Evolutionary conservation across 306 rosid genomes (phyloP), one percentile per base, ranked within the genome.

Genomic region (Trifolium pratense): DNA sequence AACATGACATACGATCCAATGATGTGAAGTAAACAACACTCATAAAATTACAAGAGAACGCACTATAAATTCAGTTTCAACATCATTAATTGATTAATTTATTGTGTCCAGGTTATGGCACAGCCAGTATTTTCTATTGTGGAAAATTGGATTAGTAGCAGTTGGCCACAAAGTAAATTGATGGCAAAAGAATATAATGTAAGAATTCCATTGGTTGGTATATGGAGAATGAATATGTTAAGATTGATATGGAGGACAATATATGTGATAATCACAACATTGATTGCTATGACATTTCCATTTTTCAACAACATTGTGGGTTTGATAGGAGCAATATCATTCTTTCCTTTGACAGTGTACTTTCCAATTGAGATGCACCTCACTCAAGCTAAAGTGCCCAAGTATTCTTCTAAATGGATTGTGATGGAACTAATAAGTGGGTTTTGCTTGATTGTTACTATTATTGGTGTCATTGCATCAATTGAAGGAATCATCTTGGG

Each of bases 281-380:
- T 63, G 23, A 0, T 80, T 15, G 87, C 90, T 7, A 83, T 84
- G 32, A 1, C 82, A 15, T 36, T 90, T 5, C 96, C 96, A 0
- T 89, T 88, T 82, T 90, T 90, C 84, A 90, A 88, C 66, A 75
- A 71, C 81, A 39, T 90, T 9, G 18, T 86, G 65, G 91, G 91
- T 6, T 37, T 90, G 1, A 20, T 88, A 6, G 96, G 96, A 36
- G 89, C 96, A 0, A 0, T n/a, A 14, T 2, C 76, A 1, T 90
- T 90, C 80, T 88, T 89, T 89, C 93, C 93, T 0, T 45, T 90
- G 82, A 71, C 88, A 0, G 90, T 90, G 4, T 78, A 86, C 56
- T 88, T 90, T 34, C 96, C 96, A 6, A 51, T 63, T 9, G 87
- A 90, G 79, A 83, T 90, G 90, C 72, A 87, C 71, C 42, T 88